Evolutionary conservation across 441 rosid species (phyloP), one percentile per base, ranked within the genome.

Genomic region (Erodium chrysanthum): DNA sequence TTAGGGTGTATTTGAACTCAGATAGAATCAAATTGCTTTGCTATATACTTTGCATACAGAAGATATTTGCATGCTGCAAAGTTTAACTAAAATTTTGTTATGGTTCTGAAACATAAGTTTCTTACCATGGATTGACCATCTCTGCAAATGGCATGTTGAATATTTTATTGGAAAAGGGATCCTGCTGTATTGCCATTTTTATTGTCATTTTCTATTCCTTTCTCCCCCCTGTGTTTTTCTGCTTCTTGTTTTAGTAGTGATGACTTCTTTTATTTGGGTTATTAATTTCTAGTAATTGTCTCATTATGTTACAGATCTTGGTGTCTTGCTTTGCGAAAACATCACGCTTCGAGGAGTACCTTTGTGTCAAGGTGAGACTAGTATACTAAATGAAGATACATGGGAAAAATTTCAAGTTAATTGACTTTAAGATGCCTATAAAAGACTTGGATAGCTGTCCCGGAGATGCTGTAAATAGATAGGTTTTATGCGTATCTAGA

Each of bases 241-340:
- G 33, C 33, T 29, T 6, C 33, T 29, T 29, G 50, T 15, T 46
- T 46, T 25, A 22, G 27, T 52, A 64, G 11, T 33, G 67, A 54
- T 37, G 61, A 64, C 21, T 48, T 10, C 9, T 42, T 35, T n/a
- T 70, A 66, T 66, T 48, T 56, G 58, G n/a, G 70, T 44, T 63
- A 67, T 23, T 70, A 33, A 63, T 61, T 37, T 48, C 50, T 73
- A 17, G 65, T 46, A 56, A 52, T 23, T 74, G 61, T 58, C 37
- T 71, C 27, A 61, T 82, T n/a, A 67, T 72, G 65, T 71, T 73
- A 71, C 87, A 87, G 92, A 79, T 88, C 65, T 73, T 88, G 66
- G 74, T 88, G 48, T 88, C 88, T 60, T 85, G 90, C 75, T 88
- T 88, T 69, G 90, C 80, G 59, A 88, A 83, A 70, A 88, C 93